Evolutionary conservation across 1,139 yeast species (phyloP).

Genomic region (Taphrina sp.): DNA sequence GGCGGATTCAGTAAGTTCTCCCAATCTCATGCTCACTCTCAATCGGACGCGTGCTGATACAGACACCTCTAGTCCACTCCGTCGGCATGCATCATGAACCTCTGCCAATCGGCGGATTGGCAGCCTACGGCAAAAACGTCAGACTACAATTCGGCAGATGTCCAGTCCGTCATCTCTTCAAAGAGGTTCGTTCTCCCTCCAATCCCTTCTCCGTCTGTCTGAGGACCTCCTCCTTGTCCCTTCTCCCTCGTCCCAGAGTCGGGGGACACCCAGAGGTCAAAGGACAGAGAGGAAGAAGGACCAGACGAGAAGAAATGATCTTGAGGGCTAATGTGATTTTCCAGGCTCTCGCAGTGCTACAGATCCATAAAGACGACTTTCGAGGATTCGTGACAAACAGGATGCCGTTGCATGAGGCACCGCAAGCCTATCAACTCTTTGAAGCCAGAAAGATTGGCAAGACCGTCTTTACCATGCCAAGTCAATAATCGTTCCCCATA

Average conservation of each 20-base stretch:
- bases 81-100: slow-evolving; percentile 64
- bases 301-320: too few species aligned
- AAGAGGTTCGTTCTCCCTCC: slow-evolving; percentile 3
- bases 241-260: too few species aligned
- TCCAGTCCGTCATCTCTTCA: slow-evolving; percentile 12
- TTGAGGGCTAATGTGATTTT: not conserved
- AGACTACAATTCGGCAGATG: slow-evolving; percentile 19
- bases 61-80: too few species aligned
- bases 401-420: slow-evolving; percentile 42
- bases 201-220: not conserved
- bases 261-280: too few species aligned
- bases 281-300: too few species aligned
- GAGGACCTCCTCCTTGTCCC: too few species aligned
- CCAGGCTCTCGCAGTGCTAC: slow-evolving; percentile 20
- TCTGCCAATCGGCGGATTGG: slow-evolving; percentile 58
- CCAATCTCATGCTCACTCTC: too few species aligned
- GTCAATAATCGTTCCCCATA: too few species aligned
- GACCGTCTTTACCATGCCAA: slow-evolving; percentile 48
- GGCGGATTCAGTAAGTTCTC: slow-evolving; percentile 63
- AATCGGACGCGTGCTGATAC: too few species aligned
- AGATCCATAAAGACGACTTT: slow-evolving; percentile 9
- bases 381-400: slow-evolving; percentile 40
- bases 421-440: slow-evolving; percentile 53
- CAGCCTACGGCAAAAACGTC: slow-evolving; percentile 50
- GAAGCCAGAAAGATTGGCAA: slow-evolving; percentile 58